Percentiles rank a stretch among this genome's conserved stretches.
Conservation (phyloP, 352 stramenopile genomes). For the Pythium volutum region DNA sequence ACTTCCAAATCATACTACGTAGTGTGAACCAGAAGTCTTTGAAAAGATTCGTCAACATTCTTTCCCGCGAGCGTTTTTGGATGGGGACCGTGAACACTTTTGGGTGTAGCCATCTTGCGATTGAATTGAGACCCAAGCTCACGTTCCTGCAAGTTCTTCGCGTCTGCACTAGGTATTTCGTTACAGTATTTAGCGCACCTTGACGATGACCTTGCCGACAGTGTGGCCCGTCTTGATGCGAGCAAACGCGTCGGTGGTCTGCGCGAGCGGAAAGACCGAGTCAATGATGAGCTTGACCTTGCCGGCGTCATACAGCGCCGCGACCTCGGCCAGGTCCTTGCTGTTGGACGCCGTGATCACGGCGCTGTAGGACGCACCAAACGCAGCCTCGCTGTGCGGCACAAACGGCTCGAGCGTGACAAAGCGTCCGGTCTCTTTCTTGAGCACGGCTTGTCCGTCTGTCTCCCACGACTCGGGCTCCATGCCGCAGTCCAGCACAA, state of each 20-base stretch:
- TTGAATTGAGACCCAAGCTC: too few relatives aligned
- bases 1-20: neutral
- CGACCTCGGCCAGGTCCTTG: conserved; percentile 36
- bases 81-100: too few relatives aligned
- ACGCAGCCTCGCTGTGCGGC: conserved; percentile 45
- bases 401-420: conserved; percentile 32
- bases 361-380: conserved; percentile 34
- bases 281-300: conserved; percentile 34
- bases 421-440: conserved; percentile 37
- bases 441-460: conserved; percentile 33
- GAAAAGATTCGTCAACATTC: neutral
- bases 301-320: conserved; percentile 32
- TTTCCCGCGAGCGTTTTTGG: too few relatives aligned
- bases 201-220: conserved; percentile 64
- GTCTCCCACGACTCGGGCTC: conserved; percentile 33
- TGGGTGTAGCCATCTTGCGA: neutral
- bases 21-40: neutral
- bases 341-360: conserved; percentile 23
- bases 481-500: conserved; percentile 26
- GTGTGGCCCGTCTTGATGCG: conserved; percentile 43
- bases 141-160: too few relatives aligned
- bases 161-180: too few relatives aligned
- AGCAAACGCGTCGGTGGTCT: conserved; percentile 36
- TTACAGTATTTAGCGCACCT: conserved; percentile 32
- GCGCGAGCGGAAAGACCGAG: conserved; percentile 41